Evolutionary conservation across 495 filamentous ascomycete species (phyloP), one percentile per base, ranked within the genome.

Genomic region (Aspergillus hancockii): DNA sequence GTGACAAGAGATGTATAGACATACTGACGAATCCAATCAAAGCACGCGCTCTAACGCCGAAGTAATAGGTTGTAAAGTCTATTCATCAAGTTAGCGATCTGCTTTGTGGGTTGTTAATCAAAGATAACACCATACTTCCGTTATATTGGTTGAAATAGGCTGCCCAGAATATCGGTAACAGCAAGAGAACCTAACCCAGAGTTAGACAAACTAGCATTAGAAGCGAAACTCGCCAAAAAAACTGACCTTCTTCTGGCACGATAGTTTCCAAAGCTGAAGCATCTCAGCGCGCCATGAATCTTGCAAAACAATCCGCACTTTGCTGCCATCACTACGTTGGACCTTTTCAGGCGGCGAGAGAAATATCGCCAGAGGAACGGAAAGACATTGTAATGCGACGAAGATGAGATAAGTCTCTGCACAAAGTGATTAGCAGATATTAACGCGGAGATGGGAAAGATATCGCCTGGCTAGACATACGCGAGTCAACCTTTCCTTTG

Each of bases 321-420:
- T 73, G 40, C 71, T 81, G 12, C 83, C 83, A 54, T 85, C 82
- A 9, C 69, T 68, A 1, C 85, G 75, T 59, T 87, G 76, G 0
- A 87, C 85, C 22, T 82, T 75, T 7, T 70, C 65, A 0, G 85
- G 84, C 3, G 59, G 67, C n/a, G 80, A 82, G 2, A 88, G 67
- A 6, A 87, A 67, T 13, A 84, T 67, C 0, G 73, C 85, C 0
- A 85, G 69, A 18, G 84, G 68, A 0, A 79, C 80, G 0, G 82
- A 82, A 7, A 79, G 63, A 38, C 80, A 80, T 68, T 88, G 84
- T 2, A 87, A 65, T 2, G 80, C 81, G 38, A 88, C 82, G 57
- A 88, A 87, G 13, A 84, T 74, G 7, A 85, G 67, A 62, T 84
- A 86, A 0, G 84, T 82, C 52, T 70, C 67, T 69, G 32, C 12